These are phyloP conservation scores for Puccinia novopanici DNA, from an alignment of 1,284 basidiomycete species.

Conservation along the genomic window DNA sequence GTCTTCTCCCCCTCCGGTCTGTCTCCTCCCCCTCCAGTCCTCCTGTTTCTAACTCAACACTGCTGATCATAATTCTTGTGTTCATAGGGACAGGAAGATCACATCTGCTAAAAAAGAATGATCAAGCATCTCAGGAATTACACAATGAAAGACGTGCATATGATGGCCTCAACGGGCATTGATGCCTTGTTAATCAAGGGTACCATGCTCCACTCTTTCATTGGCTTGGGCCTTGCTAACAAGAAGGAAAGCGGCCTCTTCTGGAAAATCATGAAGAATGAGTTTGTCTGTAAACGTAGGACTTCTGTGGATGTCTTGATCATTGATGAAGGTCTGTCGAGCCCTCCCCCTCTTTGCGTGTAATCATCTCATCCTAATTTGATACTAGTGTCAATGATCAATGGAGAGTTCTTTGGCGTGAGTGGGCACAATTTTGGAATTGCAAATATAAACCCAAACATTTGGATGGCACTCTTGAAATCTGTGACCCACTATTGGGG, in stretches of 20 bases:
- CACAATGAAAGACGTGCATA: conserved; percentile 66
- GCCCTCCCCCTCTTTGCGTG: conserved; percentile 23
- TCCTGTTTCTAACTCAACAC: not conserved
- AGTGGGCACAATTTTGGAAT: conserved; percentile 53
- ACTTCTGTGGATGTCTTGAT: conserved; percentile 70
- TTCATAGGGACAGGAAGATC: conserved; percentile 85
- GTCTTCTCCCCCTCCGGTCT: no score
- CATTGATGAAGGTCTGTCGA: conserved; percentile 81
- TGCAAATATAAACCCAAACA: no score
- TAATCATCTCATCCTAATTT: not conserved
- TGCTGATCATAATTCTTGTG: not conserved
- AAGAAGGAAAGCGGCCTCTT: conserved; percentile 63
- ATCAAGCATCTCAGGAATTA: conserved; percentile 68
- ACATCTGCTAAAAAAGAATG: conserved; percentile 84
- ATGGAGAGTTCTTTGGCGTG: conserved; percentile 83
- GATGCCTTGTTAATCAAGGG: conserved; percentile 94
- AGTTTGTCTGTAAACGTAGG: conserved; percentile 66
- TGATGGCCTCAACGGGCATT: conserved; percentile 87
- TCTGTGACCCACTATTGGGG: no score
- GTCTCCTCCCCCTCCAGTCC: not conserved
- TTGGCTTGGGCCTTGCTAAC: conserved; percentile 79
- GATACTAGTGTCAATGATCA: conserved; percentile 87
- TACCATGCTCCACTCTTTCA: conserved; percentile 88
- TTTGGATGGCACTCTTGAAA: no score
- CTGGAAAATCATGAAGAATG: conserved; percentile 71